Percentiles rank a stretch among this genome's conserved stretches.
phyloP scores from a whole-genome alignment of 305 asterid genomes.

The Solanum hybrid region DNA sequence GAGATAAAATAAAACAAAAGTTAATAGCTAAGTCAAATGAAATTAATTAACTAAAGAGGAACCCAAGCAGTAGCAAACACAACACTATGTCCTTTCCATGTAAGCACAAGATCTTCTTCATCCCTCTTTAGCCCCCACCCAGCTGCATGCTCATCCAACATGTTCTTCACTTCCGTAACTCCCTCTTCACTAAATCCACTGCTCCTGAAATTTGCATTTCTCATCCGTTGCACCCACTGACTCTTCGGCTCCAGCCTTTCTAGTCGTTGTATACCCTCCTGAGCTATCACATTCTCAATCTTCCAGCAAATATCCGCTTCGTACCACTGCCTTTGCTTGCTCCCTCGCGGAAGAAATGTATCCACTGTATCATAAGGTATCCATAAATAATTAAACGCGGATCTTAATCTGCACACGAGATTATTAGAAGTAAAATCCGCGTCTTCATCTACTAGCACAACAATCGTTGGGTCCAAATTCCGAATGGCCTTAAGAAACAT shows the following conservation, averaged over 20 bases:
- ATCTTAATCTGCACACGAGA: constrained; percentile 49
- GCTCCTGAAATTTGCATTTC: constrained; percentile 42
- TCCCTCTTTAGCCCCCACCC: constrained; percentile 95
- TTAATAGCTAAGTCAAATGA: neutral
- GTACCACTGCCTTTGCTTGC: constrained; percentile 79
- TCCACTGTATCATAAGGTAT: constrained; percentile 85
- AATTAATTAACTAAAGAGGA: constrained; percentile 20
- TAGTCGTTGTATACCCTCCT: constrained; percentile 61
- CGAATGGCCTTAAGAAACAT: constrained; percentile 53
- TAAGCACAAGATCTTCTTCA: constrained; percentile 66
- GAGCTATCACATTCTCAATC: constrained; percentile 71
- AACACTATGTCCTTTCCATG: constrained; percentile 94
- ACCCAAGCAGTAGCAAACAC: constrained; percentile 87
- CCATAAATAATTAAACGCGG: constrained; percentile 88
- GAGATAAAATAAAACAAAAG: neutral
- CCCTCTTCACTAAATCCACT: constrained; percentile 54
- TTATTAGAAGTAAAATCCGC: constrained; percentile 72
- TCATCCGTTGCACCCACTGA: constrained; percentile 73
- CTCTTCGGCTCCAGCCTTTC: constrained; percentile 68
- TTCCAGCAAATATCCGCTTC: constrained; percentile 88
- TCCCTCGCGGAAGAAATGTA: constrained; percentile 61
- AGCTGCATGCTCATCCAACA: constrained; percentile 91
- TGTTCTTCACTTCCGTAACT: constrained; percentile 52
- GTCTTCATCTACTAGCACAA: constrained; percentile 72
- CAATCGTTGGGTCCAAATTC: constrained; percentile 45